Percentiles rank a stretch among this genome's conserved stretches.
Evolutionary conservation across 257 asterid genomes (phyloP).

Genomic region (Solanum neorickii): DNA sequence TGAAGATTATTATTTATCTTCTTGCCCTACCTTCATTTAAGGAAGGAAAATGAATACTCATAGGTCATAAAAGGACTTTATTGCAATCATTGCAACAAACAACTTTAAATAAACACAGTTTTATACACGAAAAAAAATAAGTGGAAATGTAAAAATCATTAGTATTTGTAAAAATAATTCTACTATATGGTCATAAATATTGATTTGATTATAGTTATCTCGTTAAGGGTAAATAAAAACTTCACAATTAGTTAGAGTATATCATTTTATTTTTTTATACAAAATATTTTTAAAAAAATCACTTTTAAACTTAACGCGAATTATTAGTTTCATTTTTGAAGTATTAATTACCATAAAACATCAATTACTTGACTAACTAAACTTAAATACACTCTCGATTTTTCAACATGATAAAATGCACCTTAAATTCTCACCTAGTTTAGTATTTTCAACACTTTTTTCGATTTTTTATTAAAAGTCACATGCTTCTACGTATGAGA

Average conservation of each 20-base stretch:
- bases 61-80: neutral
- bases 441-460: neutral
- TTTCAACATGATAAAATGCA: neutral
- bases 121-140: no score
- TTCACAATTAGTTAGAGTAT: no score
- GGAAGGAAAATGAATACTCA: neutral
- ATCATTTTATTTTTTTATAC: no score
- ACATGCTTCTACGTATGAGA: neutral
- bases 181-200: neutral
- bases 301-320: no score
- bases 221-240: neutral
- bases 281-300: no score
- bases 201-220: neutral
- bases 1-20: neutral
- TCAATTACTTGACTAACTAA: no score
- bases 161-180: neutral
- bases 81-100: neutral
- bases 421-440: neutral
- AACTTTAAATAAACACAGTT: neutral
- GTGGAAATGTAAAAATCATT: neutral
- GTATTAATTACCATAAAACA: no score
- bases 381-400: no score
- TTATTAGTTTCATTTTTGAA: no score
- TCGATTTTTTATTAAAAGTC: accelerated
- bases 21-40: neutral